These are phyloP conservation scores for Pisolithus microcarpus DNA, from an alignment of 768 basidiomycete genomes.

Conservation along the genomic window DNA sequence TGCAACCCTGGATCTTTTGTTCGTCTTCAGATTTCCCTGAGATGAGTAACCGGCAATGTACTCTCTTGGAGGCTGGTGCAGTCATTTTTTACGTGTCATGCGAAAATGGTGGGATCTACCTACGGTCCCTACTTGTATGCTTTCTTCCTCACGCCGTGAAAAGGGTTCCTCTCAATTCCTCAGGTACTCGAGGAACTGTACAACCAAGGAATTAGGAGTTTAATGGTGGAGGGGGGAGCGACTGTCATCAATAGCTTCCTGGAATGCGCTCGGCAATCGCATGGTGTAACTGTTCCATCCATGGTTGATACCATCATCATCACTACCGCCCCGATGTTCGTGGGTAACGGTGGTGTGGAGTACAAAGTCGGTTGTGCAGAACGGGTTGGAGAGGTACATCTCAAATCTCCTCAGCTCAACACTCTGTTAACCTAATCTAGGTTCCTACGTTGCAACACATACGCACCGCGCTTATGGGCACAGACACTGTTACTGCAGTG, in stretches of 20 bases:
- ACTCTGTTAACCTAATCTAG: background rate
- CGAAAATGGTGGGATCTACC: conserved; percentile 29
- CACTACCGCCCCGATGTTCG: conserved; percentile 80
- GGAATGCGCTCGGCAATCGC: conserved; percentile 6
- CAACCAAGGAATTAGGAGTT: conserved; percentile 51
- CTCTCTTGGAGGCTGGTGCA: conserved; percentile 62
- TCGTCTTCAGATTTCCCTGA: conserved; percentile 18
- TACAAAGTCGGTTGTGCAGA: conserved; percentile 31
- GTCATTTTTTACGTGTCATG: conserved; percentile 46
- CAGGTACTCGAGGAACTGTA: conserved; percentile 46
- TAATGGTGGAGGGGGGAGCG: conserved; percentile 98
- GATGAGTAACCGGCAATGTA: conserved; percentile 29
- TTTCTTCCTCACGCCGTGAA: background rate
- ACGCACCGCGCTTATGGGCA: conserved; percentile 24
- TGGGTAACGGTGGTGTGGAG: conserved; percentile 65
- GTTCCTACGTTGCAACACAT: conserved; percentile 22
- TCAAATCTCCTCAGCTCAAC: background rate
- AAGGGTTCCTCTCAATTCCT: conserved; percentile 38
- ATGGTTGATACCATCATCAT: conserved; percentile 70
- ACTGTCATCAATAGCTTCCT: conserved; percentile 58
- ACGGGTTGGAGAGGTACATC: conserved; percentile 12
- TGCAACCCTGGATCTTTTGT: conserved; percentile 70
- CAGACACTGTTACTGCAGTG: conserved; percentile 24
- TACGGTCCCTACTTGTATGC: background rate
- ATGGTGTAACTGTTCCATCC: conserved; percentile 7